phyloP scores from a whole-genome alignment of 2,329 filamentous ascomycete species.

The Diaporthe sp. region DNA sequence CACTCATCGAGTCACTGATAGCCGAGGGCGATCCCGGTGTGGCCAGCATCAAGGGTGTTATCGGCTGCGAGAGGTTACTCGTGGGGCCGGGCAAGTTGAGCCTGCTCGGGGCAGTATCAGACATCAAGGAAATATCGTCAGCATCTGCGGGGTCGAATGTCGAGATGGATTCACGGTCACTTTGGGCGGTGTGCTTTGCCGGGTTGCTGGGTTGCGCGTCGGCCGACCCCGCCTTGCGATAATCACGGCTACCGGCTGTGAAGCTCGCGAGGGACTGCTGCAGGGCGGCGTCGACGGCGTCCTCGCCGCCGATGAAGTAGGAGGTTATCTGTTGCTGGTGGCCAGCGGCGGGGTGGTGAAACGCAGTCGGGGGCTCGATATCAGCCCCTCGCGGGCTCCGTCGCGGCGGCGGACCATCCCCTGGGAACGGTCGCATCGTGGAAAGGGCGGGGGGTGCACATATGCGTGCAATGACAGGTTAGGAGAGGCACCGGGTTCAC shows the following conservation, averaged over 20 bases:
- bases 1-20: constrained; percentile 65
- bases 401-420: constrained; percentile 57
- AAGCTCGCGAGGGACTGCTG: constrained; percentile 48
- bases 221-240: constrained; percentile 47
- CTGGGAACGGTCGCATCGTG: constrained; percentile 61
- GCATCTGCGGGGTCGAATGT: constrained; percentile 32
- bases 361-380: constrained; percentile 51
- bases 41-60: constrained; percentile 60
- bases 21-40: constrained; percentile 57
- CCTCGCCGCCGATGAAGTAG: constrained; percentile 66
- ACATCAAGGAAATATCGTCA: constrained; percentile 34
- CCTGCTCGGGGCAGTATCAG: constrained; percentile 42
- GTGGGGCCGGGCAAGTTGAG: constrained; percentile 36
- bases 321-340: constrained; percentile 60
- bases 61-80: constrained; percentile 56
- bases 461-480: constrained; percentile 28
- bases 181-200: constrained; percentile 32
- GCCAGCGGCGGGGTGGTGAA: constrained; percentile 48
- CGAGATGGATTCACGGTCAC: constrained; percentile 34
- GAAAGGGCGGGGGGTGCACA: constrained; percentile 32
- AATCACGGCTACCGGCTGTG: constrained; percentile 50
- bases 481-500: constrained; percentile 1
- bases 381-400: constrained; percentile 57
- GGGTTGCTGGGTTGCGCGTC: constrained; percentile 33
- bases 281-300: constrained; percentile 59